A percentile compares a stretch with the other conserved stretches of the same genome.
phyloP scores from a whole-genome alignment of 106 monocot species.

The Cymbidium sinense region DNA sequence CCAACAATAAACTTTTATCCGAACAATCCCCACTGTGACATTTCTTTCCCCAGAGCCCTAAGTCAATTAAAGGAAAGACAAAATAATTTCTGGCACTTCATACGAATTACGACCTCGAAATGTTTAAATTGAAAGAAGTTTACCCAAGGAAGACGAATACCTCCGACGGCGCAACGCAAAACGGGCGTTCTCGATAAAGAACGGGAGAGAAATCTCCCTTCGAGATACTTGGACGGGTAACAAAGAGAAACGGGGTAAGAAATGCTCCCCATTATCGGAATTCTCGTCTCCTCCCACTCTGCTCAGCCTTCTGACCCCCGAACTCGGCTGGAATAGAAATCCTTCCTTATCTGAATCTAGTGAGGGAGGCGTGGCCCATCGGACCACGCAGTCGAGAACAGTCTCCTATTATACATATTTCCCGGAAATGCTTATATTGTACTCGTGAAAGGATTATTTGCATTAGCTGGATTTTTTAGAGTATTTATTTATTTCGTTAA shows the following conservation, averaged over 20 bases:
- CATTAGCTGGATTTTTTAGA: no score
- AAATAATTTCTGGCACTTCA: not conserved
- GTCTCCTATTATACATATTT: no score
- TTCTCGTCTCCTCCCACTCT: not conserved
- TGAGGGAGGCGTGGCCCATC: no score
- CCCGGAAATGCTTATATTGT: no score
- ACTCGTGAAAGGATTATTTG: no score
- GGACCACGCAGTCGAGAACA: no score
- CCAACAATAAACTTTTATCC: not conserved
- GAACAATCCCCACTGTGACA: not conserved
- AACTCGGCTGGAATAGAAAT: not conserved
- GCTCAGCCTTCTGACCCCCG: not conserved
- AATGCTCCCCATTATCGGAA: constrained; percentile 9
- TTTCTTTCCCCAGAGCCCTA: not conserved
- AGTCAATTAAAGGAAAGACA: not conserved
- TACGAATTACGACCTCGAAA: not conserved
- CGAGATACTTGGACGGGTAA: constrained; percentile 6
- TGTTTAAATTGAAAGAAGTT: not conserved
- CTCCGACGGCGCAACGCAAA: constrained; percentile 26
- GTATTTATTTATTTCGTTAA: no score
- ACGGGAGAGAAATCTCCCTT: constrained; percentile 1
- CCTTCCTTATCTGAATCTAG: not conserved
- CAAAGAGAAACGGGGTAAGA: constrained; percentile 16
- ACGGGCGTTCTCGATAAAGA: constrained; percentile 3
- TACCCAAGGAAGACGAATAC: not conserved